Base-by-base conservation (phyloP, 257 asterid species). In the Salvia rosmarinus region DNA sequence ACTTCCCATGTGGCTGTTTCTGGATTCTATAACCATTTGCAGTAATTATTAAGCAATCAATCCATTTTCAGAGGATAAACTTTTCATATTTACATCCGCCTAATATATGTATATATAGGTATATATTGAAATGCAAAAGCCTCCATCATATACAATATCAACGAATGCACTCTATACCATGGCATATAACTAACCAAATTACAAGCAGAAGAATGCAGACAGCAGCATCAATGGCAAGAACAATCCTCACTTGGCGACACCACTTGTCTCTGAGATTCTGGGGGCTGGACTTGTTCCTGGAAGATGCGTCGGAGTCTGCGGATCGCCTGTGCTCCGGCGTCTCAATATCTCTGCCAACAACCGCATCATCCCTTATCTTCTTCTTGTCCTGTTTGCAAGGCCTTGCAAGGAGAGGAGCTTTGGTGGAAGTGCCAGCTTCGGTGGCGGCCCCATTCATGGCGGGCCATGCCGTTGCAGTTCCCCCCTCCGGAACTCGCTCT, bases 171-270 rank as follows among this genome's bases (percentile, higher is more conserved):
- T 81, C 67, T 30, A 75, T 35, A 60, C 98, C 98, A 32, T 74
- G 79, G 52, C 96, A 91, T 78, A 91, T 79, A 11, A 76, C 75
- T 28, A 91, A 79, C 96, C 98, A 91, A 77, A 89, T 78, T 9
- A 74, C 72, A 34, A 91, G 77, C 39, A 91, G 80, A 78, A 85
- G 75, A 61, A 82, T 34, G 42, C 94, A 89, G 17, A 91, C 74
- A 4, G 80, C 84, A 40, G 80, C 87, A 80, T 91, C 97, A 21
- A 91, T 60, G 25, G 86, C 91, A 20, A 91, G 86, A 61, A 91
- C 64, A 71, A 87, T 79, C 72, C 88, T 64, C 50, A 86, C 89
- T 25, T 81, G 91, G 5, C 84, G 85, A 34, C 95, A 87, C 96
- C 93, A 89, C 74, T 70, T 87, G 46, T 69, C 84, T 14, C 73